Conservation (phyloP, 129 eudicot species). For the Daucus carota region DH1_v3.0 NC_030383.2:44883501-44884000, state of each 20-base stretch:
- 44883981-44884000: background rate
- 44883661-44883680: constrained; percentile 86
- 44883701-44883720: constrained; percentile 78
- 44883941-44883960: background rate
- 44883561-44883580: constrained; percentile 64
- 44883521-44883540: background rate
- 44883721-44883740: constrained; percentile 29
- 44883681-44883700: constrained; percentile 95
- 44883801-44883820: background rate
- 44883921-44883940: background rate
- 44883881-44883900: background rate
- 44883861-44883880: background rate
- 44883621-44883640: constrained; percentile 98
- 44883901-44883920: no score
- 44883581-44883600: constrained; percentile 82
- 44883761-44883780: background rate
- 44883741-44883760: background rate
- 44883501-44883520: background rate
- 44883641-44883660: constrained; percentile 88
- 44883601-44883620: constrained; percentile 95
- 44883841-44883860: background rate
- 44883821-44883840: background rate
- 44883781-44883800: background rate
- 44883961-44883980: background rate
- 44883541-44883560: constrained; percentile 10